These are phyloP conservation scores for Penicillium daleae DNA, from an alignment of 495 filamentous ascomycete genomes.

Conservation along the genomic window DNA sequence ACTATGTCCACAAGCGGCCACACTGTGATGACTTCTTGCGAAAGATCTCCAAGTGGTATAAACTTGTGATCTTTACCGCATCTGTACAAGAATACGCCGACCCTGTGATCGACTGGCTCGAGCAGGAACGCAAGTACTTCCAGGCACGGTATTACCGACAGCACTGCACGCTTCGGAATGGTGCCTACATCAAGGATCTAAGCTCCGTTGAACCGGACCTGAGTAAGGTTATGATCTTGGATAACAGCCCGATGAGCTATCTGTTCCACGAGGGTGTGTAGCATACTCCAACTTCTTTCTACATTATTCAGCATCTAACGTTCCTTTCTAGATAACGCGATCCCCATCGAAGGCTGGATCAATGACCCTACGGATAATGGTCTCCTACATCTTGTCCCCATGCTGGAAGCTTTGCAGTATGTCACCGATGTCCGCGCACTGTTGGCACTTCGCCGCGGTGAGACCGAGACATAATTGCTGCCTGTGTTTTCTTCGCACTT, in stretches of 20 bases:
- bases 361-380: constrained; percentile 72
- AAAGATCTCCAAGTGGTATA: constrained; percentile 97
- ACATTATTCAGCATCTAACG: constrained; percentile 16
- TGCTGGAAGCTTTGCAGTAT: constrained; percentile 93
- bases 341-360: constrained; percentile 47
- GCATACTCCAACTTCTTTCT: neutral
- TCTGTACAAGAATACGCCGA: constrained; percentile 98
- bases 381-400: constrained; percentile 87
- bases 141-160: constrained; percentile 89
- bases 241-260: constrained; percentile 97
- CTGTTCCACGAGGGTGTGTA: constrained; percentile 92
- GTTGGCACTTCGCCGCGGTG: constrained; percentile 83
- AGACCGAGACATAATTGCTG: constrained; percentile 54
- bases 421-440: constrained; percentile 92
- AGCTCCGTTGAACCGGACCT: constrained; percentile 94
- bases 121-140: constrained; percentile 96
- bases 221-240: constrained; percentile 96
- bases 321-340: constrained; percentile 32
- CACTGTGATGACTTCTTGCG: constrained; percentile 96
- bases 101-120: constrained; percentile 98
- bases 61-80: constrained; percentile 94
- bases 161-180: constrained; percentile 92
- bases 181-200: constrained; percentile 96
- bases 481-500: constrained; percentile 10
- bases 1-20: constrained; percentile 97